A percentile compares a stretch with the other conserved stretches of the same genome.
phyloP scores from a whole-genome alignment of 2,329 filamentous ascomycete genomes.

The Phyllosticta paracitricarpa region DNA sequence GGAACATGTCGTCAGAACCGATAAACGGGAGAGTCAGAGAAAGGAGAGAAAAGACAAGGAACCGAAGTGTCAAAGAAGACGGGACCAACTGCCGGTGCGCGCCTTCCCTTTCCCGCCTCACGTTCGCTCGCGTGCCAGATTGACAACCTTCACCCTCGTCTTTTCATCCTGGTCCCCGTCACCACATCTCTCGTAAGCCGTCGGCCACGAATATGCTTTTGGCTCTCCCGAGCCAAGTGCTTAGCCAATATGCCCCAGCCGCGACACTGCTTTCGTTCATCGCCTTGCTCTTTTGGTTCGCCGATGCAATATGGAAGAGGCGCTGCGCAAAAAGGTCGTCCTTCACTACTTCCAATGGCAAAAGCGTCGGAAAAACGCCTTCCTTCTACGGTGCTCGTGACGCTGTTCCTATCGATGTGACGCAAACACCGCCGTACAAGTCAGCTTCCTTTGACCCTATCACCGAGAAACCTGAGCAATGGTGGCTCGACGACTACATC shows the following conservation, averaged over 20 bases:
- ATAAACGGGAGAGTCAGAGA: background rate
- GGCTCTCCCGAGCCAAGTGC: background rate
- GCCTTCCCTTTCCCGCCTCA: background rate
- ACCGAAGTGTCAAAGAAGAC: background rate
- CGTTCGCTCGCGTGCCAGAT: background rate
- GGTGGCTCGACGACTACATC: constrained; percentile 1
- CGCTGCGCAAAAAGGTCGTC: background rate
- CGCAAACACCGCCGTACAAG: background rate
- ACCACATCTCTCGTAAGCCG: background rate
- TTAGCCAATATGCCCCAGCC: background rate
- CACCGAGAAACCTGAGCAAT: background rate
- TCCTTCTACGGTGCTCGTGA: background rate
- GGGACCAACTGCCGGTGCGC: background rate
- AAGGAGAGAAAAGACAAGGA: background rate
- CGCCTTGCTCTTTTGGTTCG: background rate
- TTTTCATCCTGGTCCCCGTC: background rate
- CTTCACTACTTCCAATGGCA: background rate
- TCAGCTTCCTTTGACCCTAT: background rate
- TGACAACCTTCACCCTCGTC: background rate
- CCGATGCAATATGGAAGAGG: background rate
- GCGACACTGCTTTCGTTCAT: background rate
- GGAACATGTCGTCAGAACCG: background rate
- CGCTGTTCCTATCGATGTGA: background rate
- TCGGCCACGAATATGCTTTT: background rate
- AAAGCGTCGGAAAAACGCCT: background rate